phyloP scores from a whole-genome alignment of 805 yeast genomes.

The Diddensiella santjacobensis region DNA sequence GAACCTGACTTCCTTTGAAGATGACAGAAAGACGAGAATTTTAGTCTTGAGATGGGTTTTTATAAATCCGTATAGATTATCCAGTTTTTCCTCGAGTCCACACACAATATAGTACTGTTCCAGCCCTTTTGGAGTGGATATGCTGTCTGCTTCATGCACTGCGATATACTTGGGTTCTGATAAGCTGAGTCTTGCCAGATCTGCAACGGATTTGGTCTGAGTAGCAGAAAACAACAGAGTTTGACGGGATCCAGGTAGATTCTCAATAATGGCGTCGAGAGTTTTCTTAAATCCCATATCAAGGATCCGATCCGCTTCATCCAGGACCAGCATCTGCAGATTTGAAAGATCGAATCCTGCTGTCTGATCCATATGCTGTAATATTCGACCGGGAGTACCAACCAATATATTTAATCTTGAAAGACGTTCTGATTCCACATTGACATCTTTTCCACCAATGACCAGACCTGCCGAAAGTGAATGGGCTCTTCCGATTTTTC shows the following conservation, averaged over 20 bases:
- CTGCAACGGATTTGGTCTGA: slow-evolving; percentile 76
- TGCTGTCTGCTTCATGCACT: slow-evolving; percentile 36
- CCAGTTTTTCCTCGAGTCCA: slow-evolving; percentile 75
- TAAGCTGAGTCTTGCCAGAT: slow-evolving; percentile 75
- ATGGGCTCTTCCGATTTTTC: slow-evolving; percentile 73
- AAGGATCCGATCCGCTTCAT: slow-evolving; percentile 88
- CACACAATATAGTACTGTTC: slow-evolving; percentile 79
- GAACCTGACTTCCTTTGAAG: slow-evolving; percentile 87
- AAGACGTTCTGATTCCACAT: slow-evolving; percentile 75
- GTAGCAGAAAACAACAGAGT: slow-evolving; percentile 86
- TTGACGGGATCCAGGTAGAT: slow-evolving; percentile 76
- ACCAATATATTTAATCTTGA: slow-evolving; percentile 75
- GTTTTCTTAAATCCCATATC: slow-evolving; percentile 92
- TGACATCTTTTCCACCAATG: slow-evolving; percentile 89
- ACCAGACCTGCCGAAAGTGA: slow-evolving; percentile 84
- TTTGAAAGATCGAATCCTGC: slow-evolving; percentile 72
- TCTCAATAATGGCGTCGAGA: slow-evolving; percentile 72
- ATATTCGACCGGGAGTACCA: slow-evolving; percentile 87
- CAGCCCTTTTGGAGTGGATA: slow-evolving; percentile 73
- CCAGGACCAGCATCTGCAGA: slow-evolving; percentile 74
- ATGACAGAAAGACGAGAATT: slow-evolving; percentile 77
- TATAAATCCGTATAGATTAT: slow-evolving; percentile 79
- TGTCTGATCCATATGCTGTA: slow-evolving; percentile 89
- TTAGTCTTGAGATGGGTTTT: slow-evolving; percentile 77
- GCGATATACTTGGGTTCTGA: slow-evolving; percentile 59